Evolutionary conservation across 1,139 yeast genomes (phyloP), one percentile per base, ranked within the genome.

Genomic region (Sugiyamaella grinbergsii): DNA sequence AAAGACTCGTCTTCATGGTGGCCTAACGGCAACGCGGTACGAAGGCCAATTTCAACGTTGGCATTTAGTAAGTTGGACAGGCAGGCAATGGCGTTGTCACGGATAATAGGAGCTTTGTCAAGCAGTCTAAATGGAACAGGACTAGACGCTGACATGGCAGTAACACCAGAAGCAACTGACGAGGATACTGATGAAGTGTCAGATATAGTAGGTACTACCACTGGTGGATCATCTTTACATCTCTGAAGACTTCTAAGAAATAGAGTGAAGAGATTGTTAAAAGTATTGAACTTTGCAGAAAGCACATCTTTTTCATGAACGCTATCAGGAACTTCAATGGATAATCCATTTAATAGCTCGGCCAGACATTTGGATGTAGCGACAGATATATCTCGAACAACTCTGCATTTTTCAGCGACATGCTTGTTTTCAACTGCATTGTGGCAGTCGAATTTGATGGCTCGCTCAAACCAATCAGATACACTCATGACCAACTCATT

Each of bases 1-100:
- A 87, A 80, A 50, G 81, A 78, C 18, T 71, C 68, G 62, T 85
- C 85, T 34, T 78, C 79, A 59, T 88, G 89, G 60, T 82, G 85
- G 0, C 95, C 95, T 62, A 88, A 74, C 0, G 94, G 90, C 13
- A 89, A 69, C 0, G 91, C 90, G 66, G 81, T 81, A 50, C 81
- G 82, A 63, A 88, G 74, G 7, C 96, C 95, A 45, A 86, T 82
- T 56, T 85, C 90, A 2, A 85, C 81, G 62, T 89, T 90, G 8
- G 86, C 78, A 59, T 79, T 83, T 46, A 89, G 72, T 38, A 89
- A 67, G 58, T 85, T 85, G 1, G 91, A 81, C 43, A 88, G 73
- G 34, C 88, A 80, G 33, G 74, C 72, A 49, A 87, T 79, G n/a
- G 85, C 81, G 63, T 84, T 81, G 22, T 83, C 87, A 23, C 82